phyloP scores from a whole-genome alignment of 768 basidiomycete species.

The Exidia glandulosa region DNA sequence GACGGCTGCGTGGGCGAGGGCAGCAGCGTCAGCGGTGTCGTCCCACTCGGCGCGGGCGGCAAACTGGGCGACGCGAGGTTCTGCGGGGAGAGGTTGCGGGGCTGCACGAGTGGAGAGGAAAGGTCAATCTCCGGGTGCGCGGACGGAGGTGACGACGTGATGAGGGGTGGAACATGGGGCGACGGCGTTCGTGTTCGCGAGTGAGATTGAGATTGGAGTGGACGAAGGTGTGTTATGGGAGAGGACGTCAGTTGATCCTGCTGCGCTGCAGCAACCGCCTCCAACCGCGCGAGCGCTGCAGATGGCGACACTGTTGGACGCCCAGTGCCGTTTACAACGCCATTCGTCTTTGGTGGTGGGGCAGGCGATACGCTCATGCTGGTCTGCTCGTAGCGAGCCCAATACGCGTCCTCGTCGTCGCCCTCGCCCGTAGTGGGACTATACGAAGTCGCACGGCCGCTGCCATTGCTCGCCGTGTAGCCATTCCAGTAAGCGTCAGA shows the following conservation, averaged over 20 bases:
- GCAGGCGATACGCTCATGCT: neutral
- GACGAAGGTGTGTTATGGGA: too few relatives aligned
- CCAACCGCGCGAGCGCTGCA: too few relatives aligned
- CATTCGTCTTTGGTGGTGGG: neutral
- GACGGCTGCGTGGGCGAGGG: neutral
- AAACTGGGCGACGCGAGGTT: neutral
- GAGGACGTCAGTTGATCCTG: too few relatives aligned
- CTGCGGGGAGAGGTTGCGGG: neutral
- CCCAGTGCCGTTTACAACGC: neutral
- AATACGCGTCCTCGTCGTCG: neutral
- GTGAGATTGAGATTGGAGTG: too few relatives aligned
- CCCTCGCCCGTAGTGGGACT: neutral
- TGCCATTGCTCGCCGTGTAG: neutral
- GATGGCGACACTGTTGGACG: neutral
- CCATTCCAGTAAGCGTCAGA: too few relatives aligned
- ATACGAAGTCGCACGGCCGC: neutral
- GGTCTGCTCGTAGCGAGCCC: neutral
- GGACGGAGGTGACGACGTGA: too few relatives aligned
- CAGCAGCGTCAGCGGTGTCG: neutral
- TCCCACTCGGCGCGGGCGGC: neutral
- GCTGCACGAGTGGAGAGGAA: too few relatives aligned
- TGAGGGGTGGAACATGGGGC: too few relatives aligned
- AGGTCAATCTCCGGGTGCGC: too few relatives aligned
- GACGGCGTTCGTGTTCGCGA: too few relatives aligned
- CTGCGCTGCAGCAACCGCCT: too few relatives aligned